Evolutionary conservation across 768 basidiomycete genomes (phyloP).

Genomic region (Flagelloscypha sp.): DNA sequence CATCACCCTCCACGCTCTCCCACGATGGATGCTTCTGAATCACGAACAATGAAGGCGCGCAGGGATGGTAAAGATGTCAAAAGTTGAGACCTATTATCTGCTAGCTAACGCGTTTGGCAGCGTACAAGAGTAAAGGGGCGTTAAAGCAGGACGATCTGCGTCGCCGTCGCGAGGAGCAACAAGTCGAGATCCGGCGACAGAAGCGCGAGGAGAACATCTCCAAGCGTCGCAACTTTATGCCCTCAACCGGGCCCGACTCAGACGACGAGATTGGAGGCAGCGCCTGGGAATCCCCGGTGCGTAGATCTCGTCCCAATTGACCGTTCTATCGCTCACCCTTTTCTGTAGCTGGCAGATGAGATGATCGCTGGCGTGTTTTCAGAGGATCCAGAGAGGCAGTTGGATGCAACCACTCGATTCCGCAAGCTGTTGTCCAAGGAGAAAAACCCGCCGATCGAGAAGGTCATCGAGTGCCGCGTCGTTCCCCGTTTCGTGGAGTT

Average conservation of each 20-base stretch:
- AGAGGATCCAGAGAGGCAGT: constrained; percentile 82
- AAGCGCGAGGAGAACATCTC: constrained; percentile 98
- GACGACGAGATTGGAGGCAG: constrained; percentile 78
- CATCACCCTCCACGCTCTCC: neutral
- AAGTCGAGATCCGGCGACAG: constrained; percentile 97
- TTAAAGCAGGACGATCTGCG: constrained; percentile 90
- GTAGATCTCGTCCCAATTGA: constrained; percentile 19
- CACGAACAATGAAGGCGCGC: constrained; percentile 68
- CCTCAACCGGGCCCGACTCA: constrained; percentile 67
- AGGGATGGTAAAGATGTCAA: constrained; percentile 70
- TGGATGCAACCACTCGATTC: constrained; percentile 97
- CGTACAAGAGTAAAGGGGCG: constrained; percentile 86
- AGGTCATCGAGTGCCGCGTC: constrained; percentile 95
- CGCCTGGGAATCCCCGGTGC: constrained; percentile 73
- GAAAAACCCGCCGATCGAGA: constrained; percentile 98
- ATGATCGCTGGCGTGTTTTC: constrained; percentile 94
- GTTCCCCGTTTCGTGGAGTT: constrained; percentile 97
- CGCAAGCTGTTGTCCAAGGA: constrained; percentile 98
- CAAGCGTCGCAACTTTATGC: constrained; percentile 91
- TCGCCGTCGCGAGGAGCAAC: constrained; percentile 94
- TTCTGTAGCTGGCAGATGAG: constrained; percentile 66
- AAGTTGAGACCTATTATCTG: no score
- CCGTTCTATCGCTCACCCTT: constrained; percentile 8
- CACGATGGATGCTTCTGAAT: constrained; percentile 42
- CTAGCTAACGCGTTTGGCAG: constrained; percentile 41